Percentiles rank a stretch among this genome's conserved stretches.
Evolutionary conservation across 768 basidiomycete species (phyloP).

Genomic region (Russula vinacea): DNA sequence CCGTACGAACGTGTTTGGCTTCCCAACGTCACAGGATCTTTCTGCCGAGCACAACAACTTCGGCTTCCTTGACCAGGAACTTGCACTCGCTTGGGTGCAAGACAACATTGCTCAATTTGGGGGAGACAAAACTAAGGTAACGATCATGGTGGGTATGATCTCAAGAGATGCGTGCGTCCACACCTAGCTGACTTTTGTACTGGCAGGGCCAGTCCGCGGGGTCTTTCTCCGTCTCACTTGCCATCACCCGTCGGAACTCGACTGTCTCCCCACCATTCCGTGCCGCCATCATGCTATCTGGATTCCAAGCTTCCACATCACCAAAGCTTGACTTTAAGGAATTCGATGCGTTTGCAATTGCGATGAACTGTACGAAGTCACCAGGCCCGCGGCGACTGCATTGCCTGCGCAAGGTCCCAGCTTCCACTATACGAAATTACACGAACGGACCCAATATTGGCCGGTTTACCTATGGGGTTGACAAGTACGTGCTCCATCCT

Average conservation of each 20-base stretch:
- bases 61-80: constrained; percentile 24
- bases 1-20: constrained; percentile 23
- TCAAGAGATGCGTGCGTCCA: constrained; percentile 5
- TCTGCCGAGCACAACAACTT: constrained; percentile 9
- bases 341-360: constrained; percentile 16
- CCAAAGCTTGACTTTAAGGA: constrained; percentile 3
- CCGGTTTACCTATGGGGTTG: constrained; percentile 1
- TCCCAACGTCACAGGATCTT: constrained; percentile 17
- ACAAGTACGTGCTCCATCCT: constrained; percentile 10
- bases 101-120: constrained; percentile 58
- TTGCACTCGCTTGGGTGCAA: constrained; percentile 55
- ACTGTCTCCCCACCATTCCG: constrained; percentile 7
- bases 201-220: constrained; percentile 23
- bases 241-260: constrained; percentile 12
- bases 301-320: not conserved
- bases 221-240: not conserved
- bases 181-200: not conserved
- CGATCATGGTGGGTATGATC: constrained; percentile 33
- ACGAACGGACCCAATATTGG: constrained; percentile 15
- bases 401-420: constrained; percentile 33
- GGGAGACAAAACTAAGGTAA: constrained; percentile 50
- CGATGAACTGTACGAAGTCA: constrained; percentile 27
- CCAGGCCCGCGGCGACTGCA: constrained; percentile 31
- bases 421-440: constrained; percentile 27
- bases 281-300: constrained; percentile 21